Conservation (phyloP, 208 protist species). For the Leishmania amazonensis region DNA sequence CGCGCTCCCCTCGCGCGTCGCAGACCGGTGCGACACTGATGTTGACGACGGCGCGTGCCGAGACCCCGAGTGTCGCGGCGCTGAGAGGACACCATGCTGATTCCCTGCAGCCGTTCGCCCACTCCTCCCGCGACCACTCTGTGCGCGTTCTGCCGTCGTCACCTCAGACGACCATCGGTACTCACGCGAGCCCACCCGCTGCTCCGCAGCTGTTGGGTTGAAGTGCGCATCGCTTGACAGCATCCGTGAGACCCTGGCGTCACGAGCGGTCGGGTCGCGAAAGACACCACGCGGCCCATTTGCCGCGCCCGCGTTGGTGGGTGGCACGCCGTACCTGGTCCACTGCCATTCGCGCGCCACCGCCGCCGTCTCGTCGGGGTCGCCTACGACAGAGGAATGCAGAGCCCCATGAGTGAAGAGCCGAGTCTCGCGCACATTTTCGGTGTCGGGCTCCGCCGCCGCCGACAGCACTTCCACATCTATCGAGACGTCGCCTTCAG, state of each 20-base stretch:
- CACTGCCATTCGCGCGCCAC: not conserved
- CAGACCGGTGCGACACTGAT: not conserved
- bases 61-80: not conserved
- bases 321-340: too few relatives aligned
- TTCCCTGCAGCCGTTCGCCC: not conserved
- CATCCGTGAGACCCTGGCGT: not conserved
- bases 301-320: too few relatives aligned
- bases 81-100: not conserved
- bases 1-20: conserved; percentile 8
- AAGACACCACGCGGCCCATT: not conserved
- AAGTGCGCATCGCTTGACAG: not conserved
- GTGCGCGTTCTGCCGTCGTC: too few relatives aligned
- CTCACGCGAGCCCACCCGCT: not conserved
- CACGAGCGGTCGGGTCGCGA: not conserved
- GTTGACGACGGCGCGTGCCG: not conserved
- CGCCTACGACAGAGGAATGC: not conserved
- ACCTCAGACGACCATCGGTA: not conserved
- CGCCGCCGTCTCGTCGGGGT: not conserved
- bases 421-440: not conserved
- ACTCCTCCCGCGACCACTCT: not conserved
- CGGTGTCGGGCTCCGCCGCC: not conserved
- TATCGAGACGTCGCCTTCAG: not conserved
- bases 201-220: too few relatives aligned
- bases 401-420: not conserved
- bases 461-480: conserved; percentile 7